Percentiles rank a stretch among this genome's conserved stretches.
phyloP scores from a whole-genome alignment of 2,329 filamentous ascomycete species.

The Fusarium mundagurra region DNA sequence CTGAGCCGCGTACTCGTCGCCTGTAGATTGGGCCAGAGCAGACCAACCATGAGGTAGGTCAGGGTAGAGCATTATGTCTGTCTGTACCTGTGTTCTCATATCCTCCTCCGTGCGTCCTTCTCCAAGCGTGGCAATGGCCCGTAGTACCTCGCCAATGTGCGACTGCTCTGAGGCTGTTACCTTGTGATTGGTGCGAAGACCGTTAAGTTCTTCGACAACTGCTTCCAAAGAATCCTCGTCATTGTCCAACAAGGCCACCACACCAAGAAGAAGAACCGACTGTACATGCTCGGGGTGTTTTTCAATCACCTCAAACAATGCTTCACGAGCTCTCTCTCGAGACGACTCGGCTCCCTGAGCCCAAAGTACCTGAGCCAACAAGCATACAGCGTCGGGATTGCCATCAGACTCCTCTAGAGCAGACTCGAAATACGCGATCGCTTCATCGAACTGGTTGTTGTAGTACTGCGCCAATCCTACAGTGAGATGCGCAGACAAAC shows the following conservation, averaged over 20 bases:
- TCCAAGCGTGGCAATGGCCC: constrained; percentile 74
- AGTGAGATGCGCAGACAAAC: constrained; percentile 86
- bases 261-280: constrained; percentile 82
- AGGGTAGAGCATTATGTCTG: constrained; percentile 83
- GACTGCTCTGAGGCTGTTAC: constrained; percentile 72
- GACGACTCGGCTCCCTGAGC: constrained; percentile 82
- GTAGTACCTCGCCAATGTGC: constrained; percentile 77
- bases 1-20: constrained; percentile 67
- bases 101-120: constrained; percentile 60
- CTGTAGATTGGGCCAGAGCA: constrained; percentile 71
- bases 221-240: constrained; percentile 84
- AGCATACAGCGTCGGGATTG: constrained; percentile 84
- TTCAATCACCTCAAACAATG: constrained; percentile 84
- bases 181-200: constrained; percentile 73
- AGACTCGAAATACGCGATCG: constrained; percentile 81
- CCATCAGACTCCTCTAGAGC: constrained; percentile 80
- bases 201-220: constrained; percentile 79
- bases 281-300: constrained; percentile 78
- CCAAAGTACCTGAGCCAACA: constrained; percentile 93
- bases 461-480: constrained; percentile 86
- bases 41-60: constrained; percentile 84
- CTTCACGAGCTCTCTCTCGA: constrained; percentile 77
- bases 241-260: constrained; percentile 82
- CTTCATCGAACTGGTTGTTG: constrained; percentile 69
- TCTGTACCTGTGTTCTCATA: constrained; percentile 72